These are phyloP conservation scores for Cichorium intybus DNA, from an alignment of 140 eudicot species.

Conservation along the genomic window DNA sequence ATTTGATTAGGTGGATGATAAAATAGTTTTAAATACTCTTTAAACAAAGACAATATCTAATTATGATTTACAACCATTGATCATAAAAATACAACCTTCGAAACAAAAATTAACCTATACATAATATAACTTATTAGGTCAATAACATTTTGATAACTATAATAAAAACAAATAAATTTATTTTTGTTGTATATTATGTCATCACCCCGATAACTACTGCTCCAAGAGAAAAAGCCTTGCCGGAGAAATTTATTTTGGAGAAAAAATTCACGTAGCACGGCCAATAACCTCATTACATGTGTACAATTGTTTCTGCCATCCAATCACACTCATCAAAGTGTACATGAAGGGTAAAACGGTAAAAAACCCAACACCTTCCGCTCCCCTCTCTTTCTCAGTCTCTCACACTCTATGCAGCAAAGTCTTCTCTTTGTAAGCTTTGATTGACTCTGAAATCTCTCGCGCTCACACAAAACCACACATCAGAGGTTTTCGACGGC, in stretches of 20 bases:
- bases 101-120: no score
- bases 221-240: not conserved
- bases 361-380: constrained; percentile 6
- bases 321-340: constrained; percentile 25
- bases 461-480: constrained; percentile 25
- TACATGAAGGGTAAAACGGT: constrained; percentile 19
- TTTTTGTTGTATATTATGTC: not conserved
- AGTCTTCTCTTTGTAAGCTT: constrained; percentile 42
- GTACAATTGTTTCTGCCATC: not conserved
- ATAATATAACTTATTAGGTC: no score
- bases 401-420: constrained; percentile 7
- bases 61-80: no score
- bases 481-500: constrained; percentile 21
- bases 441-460: constrained; percentile 20
- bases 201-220: not conserved
- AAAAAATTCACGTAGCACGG: constrained; percentile 21
- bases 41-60: no score
- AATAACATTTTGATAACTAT: not conserved
- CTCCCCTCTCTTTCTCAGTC: not conserved
- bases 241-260: not conserved
- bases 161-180: not conserved
- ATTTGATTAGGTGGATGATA: no score
- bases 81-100: no score
- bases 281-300: constrained; percentile 24
- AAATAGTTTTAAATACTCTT: no score